Evolutionary conservation across 2,329 filamentous ascomycete genomes (phyloP).

Genomic region (Sclerotinia nivalis): DNA sequence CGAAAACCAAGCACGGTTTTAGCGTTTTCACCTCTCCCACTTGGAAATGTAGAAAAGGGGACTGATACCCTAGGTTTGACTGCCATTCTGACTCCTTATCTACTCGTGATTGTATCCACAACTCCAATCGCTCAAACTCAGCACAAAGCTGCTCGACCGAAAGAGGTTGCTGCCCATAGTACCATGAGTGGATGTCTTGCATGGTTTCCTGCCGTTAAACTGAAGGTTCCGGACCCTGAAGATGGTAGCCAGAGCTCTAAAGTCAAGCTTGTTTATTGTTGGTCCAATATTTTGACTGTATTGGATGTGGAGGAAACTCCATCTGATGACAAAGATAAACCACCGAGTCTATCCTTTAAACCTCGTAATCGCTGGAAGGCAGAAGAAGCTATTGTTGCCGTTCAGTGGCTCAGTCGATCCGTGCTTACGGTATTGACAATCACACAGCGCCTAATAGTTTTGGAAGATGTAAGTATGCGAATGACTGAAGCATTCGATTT

Average conservation of each 20-base stretch:
- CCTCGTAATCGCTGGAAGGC: conserved; percentile 87
- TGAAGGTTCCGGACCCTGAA: conserved; percentile 72
- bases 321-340: conserved; percentile 71
- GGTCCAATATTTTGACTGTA: conserved; percentile 96
- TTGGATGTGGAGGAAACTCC: conserved; percentile 79
- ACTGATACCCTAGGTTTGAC: conserved; percentile 89
- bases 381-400: conserved; percentile 91
- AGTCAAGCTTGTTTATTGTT: conserved; percentile 93
- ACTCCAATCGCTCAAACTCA: conserved; percentile 96
- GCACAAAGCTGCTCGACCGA: conserved; percentile 87
- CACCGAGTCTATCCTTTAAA: conserved; percentile 75
- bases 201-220: conserved; percentile 94
- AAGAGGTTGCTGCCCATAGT: conserved; percentile 85
- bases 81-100: conserved; percentile 91
- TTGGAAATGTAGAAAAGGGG: conserved; percentile 89
- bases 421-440: conserved; percentile 91
- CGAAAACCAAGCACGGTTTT: conserved; percentile 93
- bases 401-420: conserved; percentile 95
- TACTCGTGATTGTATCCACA: conserved; percentile 95
- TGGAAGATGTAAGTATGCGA: conserved; percentile 85
- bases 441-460: conserved; percentile 86
- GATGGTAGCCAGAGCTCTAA: conserved; percentile 70
- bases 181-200: conserved; percentile 91
- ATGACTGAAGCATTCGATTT: conserved; percentile 95
- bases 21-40: conserved; percentile 83